Conservation (phyloP, 208 protist genomes). For the Phytomonas francai region DNA sequence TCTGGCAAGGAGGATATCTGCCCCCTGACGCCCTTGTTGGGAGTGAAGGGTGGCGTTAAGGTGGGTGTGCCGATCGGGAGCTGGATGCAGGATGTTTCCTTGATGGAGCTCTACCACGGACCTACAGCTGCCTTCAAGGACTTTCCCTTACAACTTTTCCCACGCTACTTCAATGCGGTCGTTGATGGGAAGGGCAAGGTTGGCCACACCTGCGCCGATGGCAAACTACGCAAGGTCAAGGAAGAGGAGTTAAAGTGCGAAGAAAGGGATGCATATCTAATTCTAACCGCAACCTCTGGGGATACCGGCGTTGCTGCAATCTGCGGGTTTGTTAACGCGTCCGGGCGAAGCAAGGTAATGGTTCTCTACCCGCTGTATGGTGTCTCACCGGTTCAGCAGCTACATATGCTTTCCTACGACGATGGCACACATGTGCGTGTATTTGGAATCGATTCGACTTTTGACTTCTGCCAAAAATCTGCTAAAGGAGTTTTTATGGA, state of each 20-base stretch:
- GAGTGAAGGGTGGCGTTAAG: neutral
- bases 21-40: slow-evolving; percentile 39
- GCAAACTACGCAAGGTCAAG: slow-evolving; percentile 3
- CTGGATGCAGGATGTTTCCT: slow-evolving; percentile 28
- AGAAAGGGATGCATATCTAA: slow-evolving; percentile 34
- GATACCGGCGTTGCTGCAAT: slow-evolving; percentile 87
- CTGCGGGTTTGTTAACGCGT: slow-evolving; percentile 73
- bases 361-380: slow-evolving; percentile 82
- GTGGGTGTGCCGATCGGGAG: neutral
- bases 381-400: slow-evolving; percentile 78
- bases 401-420: slow-evolving; percentile 83
- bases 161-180: slow-evolving; percentile 68
- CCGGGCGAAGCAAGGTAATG: slow-evolving; percentile 62
- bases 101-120: slow-evolving; percentile 85
- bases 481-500: slow-evolving; percentile 91
- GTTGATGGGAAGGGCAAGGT: slow-evolving; percentile 12
- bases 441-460: slow-evolving; percentile 65
- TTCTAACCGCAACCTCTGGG: slow-evolving; percentile 86
- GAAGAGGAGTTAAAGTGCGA: neutral
- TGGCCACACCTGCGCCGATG: slow-evolving; percentile 11
- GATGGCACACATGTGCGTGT: slow-evolving; percentile 58
- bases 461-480: slow-evolving; percentile 90
- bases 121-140: slow-evolving; percentile 90
- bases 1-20: slow-evolving; percentile 43
- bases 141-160: slow-evolving; percentile 87